Percentiles rank a stretch among this genome's conserved stretches.
phyloP scores from a whole-genome alignment of 805 yeast species.

The Lipomyces chichibuensis region DNA sequence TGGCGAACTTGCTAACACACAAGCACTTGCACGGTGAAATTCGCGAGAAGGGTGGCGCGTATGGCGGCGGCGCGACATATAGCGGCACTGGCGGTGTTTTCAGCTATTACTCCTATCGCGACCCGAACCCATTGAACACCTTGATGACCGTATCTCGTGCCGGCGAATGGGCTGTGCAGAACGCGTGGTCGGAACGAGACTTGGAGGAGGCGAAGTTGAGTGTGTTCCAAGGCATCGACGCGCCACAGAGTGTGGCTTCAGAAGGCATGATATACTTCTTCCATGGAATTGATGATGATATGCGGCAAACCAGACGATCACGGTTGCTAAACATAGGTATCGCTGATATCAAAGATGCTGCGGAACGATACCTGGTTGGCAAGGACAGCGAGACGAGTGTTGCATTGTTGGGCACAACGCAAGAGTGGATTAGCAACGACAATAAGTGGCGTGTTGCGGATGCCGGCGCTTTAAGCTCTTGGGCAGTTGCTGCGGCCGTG shows the following conservation, averaged over 20 bases:
- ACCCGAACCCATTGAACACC: conserved; percentile 81
- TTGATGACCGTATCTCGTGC: conserved; percentile 59
- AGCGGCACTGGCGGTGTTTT: conserved; percentile 80
- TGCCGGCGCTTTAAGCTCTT: neutral
- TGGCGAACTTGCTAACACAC: conserved; percentile 78
- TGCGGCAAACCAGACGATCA: conserved; percentile 80
- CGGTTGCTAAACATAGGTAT: conserved; percentile 66
- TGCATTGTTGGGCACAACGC: conserved; percentile 24
- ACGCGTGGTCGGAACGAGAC: conserved; percentile 64
- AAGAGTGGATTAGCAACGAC: conserved; percentile 15
- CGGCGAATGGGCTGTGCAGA: conserved; percentile 53
- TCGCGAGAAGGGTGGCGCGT: conserved; percentile 96
- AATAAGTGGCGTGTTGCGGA: conserved; percentile 21
- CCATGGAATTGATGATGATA: conserved; percentile 72
- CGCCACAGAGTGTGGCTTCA: conserved; percentile 77
- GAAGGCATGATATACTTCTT: conserved; percentile 73
- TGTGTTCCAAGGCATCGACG: conserved; percentile 87
- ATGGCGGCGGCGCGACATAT: conserved; percentile 91
- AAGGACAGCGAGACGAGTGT: conserved; percentile 7
- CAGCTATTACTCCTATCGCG: conserved; percentile 87
- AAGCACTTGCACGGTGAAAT: conserved; percentile 85
- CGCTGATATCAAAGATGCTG: conserved; percentile 63
- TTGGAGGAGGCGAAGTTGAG: conserved; percentile 88
- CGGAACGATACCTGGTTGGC: conserved; percentile 62
- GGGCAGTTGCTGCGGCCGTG: conserved; percentile 1